Percentiles rank a stretch among this genome's conserved stretches.
Conservation (phyloP, 2,329 filamentous ascomycete genomes). For the Ophiostoma montium region DNA sequence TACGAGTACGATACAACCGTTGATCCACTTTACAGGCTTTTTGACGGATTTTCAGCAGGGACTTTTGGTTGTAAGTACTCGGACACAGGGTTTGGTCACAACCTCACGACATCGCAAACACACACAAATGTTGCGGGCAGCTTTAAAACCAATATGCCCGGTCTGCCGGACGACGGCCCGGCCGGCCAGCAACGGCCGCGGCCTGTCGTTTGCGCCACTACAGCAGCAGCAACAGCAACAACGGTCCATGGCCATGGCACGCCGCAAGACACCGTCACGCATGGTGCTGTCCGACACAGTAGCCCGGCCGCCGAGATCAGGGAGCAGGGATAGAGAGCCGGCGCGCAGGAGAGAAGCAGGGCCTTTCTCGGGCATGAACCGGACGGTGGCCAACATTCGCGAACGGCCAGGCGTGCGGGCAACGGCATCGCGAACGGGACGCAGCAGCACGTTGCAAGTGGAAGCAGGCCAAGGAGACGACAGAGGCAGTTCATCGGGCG, state of each 20-base stretch:
- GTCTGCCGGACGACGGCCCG: slow-evolving; percentile 9
- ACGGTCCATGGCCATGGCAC: slow-evolving; percentile 6
- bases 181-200: neutral
- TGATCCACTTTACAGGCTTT: too few species aligned
- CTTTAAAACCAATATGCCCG: slow-evolving; percentile 10
- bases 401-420: slow-evolving; percentile 1
- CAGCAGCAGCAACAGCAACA: slow-evolving; percentile 5
- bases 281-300: slow-evolving; percentile 45
- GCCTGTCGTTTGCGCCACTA: neutral
- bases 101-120: neutral
- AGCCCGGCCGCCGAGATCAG: slow-evolving; percentile 21
- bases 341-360: slow-evolving; percentile 29
- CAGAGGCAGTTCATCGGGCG: slow-evolving; percentile 8
- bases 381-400: slow-evolving; percentile 33
- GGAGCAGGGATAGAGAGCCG: slow-evolving; percentile 14
- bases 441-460: slow-evolving; percentile 1
- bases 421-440: neutral
- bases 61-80: too few species aligned
- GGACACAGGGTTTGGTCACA: too few species aligned
- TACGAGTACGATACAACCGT: too few species aligned
- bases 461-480: neutral
- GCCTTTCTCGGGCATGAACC: slow-evolving; percentile 43
- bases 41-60: too few species aligned
- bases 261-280: slow-evolving; percentile 29
- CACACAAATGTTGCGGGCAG: slow-evolving; percentile 12